Evolutionary conservation across 2,329 filamentous ascomycete genomes (phyloP), one percentile per base, ranked within the genome.

Genomic region (Diplodia corticola): DNA sequence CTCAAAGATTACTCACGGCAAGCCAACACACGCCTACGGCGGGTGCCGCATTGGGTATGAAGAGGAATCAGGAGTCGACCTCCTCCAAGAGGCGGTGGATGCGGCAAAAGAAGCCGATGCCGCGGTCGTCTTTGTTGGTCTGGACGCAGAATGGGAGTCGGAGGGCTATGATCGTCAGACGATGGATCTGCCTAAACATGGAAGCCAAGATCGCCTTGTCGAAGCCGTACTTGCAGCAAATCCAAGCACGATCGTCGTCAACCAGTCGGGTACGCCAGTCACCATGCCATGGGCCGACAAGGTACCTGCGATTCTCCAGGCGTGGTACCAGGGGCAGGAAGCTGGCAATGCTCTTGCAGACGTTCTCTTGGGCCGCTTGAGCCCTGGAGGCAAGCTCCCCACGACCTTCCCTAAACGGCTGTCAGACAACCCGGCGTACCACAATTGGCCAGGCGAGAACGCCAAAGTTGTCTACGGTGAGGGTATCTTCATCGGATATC

Each of bases 251-350:
- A 84, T 87, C 1, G 85, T 94, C 4, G 88, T 93, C 20, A 88
- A 91, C 73, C 90, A 93, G 75, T 91, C 89, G 1, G 91, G 91
- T 26, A 91, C 89, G 0, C 90, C 91, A 0, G 84, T 90, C 28
- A 82, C 83, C 4, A 88, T 91, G 88, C 89, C 89, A 17, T 93
- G 89, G 90, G 85, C 82, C 1, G 81, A 86, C 69, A 77, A 82
- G 24, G 87, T 89, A 2, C 85, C 88, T 3, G 85, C 88, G 1
- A 87, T 92, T 33, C 73, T 93, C 0, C 89, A 92, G 73, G 85
- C 91, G 7, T 95, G 91, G 91, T 95, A 93, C 72, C 90, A 91
- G 68, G 91, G 92, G n/a, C 92, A 95, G 72, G 91, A 95, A 79
- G 90, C 89, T 5, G 92, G 91, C 5, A 92, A 93, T 73, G 89